Evolutionary conservation across 441 rosid genomes (phyloP).

Genomic region (Omphalea diandra): DNA sequence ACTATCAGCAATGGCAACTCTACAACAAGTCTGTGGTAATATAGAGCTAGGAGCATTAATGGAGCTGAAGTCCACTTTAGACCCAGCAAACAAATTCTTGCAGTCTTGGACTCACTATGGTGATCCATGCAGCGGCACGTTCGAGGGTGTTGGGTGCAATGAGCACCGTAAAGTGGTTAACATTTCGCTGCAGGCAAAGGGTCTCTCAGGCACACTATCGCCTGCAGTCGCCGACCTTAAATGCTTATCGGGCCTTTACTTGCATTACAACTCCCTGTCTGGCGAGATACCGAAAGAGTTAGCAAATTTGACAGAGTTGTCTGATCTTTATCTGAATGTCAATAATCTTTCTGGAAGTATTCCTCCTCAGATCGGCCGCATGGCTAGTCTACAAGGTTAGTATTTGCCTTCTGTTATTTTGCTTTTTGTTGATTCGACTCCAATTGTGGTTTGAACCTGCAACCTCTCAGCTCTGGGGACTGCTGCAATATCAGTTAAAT

Average conservation of each 20-base stretch:
- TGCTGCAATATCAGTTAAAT: too few species aligned
- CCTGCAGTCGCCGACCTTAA: slow-evolving; percentile 63
- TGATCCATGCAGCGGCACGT: slow-evolving; percentile 72
- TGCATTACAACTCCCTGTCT: slow-evolving; percentile 74
- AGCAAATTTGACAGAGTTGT: slow-evolving; percentile 50
- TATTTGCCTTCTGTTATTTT: too few species aligned
- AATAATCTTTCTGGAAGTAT: slow-evolving; percentile 75
- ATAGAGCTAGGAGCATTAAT: slow-evolving; percentile 68
- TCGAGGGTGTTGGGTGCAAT: slow-evolving; percentile 88
- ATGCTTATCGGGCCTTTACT: slow-evolving; percentile 81
- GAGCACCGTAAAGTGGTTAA: slow-evolving; percentile 64
- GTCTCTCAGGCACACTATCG: slow-evolving; percentile 58
- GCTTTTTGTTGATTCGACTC: too few species aligned
- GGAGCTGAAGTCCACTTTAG: slow-evolving; percentile 75
- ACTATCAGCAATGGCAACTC: slow-evolving; percentile 25
- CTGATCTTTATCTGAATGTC: slow-evolving; percentile 80
- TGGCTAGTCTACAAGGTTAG: slow-evolving; percentile 81
- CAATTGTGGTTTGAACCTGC: too few species aligned
- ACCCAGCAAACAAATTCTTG: slow-evolving; percentile 63
- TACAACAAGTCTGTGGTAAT: slow-evolving; percentile 38
- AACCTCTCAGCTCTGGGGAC: too few species aligned
- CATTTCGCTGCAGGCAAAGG: slow-evolving; percentile 89
- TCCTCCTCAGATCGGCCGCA: slow-evolving; percentile 68
- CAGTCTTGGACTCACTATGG: slow-evolving; percentile 60
- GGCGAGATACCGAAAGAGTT: slow-evolving; percentile 81